A percentile compares a stretch with the other conserved stretches of the same genome.
Conservation (phyloP, 2,329 filamentous ascomycete genomes). For the Penicillium nordicum region DNA sequence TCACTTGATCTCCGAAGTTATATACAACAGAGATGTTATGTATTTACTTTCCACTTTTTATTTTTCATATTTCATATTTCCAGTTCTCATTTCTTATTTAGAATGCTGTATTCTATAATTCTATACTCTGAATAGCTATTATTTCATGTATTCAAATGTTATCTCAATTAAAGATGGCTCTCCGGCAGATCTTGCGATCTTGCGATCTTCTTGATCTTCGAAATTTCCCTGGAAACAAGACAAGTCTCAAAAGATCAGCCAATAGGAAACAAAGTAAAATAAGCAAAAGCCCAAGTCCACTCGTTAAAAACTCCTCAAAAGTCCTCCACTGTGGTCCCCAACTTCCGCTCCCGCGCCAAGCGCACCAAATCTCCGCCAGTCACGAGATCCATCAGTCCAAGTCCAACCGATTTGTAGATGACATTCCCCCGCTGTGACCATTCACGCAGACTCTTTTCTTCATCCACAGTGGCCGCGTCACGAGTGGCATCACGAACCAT, state of each 20-base stretch:
- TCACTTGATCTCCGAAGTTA: background rate
- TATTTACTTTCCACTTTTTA: background rate
- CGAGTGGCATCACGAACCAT: slow-evolving; percentile 58
- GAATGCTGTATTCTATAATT: background rate
- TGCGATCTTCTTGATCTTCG: slow-evolving; percentile 2
- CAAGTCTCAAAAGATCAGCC: background rate
- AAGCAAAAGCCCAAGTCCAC: background rate
- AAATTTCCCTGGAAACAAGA: background rate
- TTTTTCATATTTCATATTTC: background rate
- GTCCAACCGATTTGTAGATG: slow-evolving; percentile 66
- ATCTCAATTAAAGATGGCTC: background rate
- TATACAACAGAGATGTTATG: background rate
- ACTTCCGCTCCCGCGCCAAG: slow-evolving; percentile 52
- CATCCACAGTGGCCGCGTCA: slow-evolving; percentile 30
- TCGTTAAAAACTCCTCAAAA: slow-evolving; percentile 28
- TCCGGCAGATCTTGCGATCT: background rate
- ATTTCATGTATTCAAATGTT: background rate
- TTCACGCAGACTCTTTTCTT: slow-evolving; percentile 48
- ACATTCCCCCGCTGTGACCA: slow-evolving; percentile 64
- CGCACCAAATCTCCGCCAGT: slow-evolving; percentile 58
- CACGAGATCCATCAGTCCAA: slow-evolving; percentile 66
- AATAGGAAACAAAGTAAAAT: slow-evolving; percentile 1
- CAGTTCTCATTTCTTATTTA: background rate
- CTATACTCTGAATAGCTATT: background rate
- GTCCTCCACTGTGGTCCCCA: slow-evolving; percentile 51